Conservation (phyloP, 164 flowering plant genomes). For the Magnolia sinica region DNA sequence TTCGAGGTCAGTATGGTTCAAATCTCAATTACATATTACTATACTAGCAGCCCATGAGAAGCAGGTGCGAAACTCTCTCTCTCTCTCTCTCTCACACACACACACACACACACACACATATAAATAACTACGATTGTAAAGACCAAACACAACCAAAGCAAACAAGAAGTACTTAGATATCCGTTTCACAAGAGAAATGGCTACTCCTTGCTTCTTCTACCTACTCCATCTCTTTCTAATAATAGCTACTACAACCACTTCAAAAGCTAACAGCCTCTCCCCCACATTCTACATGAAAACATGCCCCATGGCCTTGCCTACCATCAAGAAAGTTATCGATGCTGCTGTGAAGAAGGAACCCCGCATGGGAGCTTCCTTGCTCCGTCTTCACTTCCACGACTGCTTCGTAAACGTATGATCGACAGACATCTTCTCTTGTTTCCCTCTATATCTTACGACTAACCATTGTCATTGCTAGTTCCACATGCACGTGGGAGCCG, state of each 20-base stretch:
- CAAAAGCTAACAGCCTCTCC: constrained; percentile 17
- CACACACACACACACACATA: no score
- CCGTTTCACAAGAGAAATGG: background rate
- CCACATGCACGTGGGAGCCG: no score
- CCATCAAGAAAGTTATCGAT: constrained; percentile 24
- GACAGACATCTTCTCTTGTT: background rate
- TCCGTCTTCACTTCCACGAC: constrained; percentile 46
- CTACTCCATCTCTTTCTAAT: background rate
- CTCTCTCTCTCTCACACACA: no score
- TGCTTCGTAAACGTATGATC: constrained; percentile 36
- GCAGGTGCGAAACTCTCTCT: no score
- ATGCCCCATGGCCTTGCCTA: constrained; percentile 37
- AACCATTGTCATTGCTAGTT: no score
- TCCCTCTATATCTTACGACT: background rate
- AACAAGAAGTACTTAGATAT: no score
- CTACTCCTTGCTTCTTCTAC: background rate
- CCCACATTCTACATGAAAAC: constrained; percentile 26
- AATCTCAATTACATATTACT: no score
- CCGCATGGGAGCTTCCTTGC: constrained; percentile 47
- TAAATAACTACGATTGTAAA: no score
- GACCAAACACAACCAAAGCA: no score
- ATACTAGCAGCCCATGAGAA: no score
- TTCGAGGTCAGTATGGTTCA: no score
- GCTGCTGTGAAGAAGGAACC: constrained; percentile 28
- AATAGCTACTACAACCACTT: constrained; percentile 9